These are phyloP conservation scores for Termitomyces titanicus DNA, from an alignment of 768 basidiomycete genomes.

Conservation along the genomic window DNA sequence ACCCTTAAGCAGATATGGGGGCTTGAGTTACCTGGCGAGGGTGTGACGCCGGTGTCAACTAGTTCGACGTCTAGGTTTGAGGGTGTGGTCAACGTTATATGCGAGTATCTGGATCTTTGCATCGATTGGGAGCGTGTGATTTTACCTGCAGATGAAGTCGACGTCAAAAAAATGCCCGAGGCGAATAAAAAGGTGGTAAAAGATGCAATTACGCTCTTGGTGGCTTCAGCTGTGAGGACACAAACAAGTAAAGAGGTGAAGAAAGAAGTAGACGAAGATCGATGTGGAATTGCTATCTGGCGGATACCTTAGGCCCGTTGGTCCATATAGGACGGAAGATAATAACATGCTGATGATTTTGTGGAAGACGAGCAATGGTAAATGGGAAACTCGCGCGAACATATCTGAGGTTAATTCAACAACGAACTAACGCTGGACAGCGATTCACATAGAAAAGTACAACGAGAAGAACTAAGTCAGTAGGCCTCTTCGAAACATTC, in stretches of 20 bases:
- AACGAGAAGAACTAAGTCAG: too few relatives aligned
- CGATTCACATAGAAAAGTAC: too few relatives aligned
- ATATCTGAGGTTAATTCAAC: too few relatives aligned
- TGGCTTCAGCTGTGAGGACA: too few relatives aligned
- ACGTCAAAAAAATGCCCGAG: conserved; percentile 18
- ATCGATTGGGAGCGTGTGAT: conserved; percentile 57
- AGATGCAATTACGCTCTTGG: conserved; percentile 45
- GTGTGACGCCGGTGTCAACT: conserved; percentile 12
- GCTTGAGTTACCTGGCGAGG: conserved; percentile 37
- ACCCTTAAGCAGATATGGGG: conserved; percentile 58
- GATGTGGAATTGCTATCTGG: conserved; percentile 67
- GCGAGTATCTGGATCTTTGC: conserved; percentile 58
- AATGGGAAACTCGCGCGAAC: too few relatives aligned
- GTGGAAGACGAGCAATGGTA: too few relatives aligned
- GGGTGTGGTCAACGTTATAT: conserved; percentile 52
- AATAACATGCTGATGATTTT: too few relatives aligned
- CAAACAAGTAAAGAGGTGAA: conserved; percentile 55
- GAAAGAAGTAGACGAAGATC: conserved; percentile 53
- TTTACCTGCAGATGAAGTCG: conserved; percentile 16
- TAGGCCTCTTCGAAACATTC: too few relatives aligned
- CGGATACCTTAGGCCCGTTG: too few relatives aligned
- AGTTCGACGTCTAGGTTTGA: conserved; percentile 35
- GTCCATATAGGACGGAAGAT: too few relatives aligned
- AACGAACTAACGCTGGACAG: too few relatives aligned
- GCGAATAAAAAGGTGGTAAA: conserved; percentile 38